phyloP scores from a whole-genome alignment of 805 yeast genomes.

The Candida ovalis region DNA sequence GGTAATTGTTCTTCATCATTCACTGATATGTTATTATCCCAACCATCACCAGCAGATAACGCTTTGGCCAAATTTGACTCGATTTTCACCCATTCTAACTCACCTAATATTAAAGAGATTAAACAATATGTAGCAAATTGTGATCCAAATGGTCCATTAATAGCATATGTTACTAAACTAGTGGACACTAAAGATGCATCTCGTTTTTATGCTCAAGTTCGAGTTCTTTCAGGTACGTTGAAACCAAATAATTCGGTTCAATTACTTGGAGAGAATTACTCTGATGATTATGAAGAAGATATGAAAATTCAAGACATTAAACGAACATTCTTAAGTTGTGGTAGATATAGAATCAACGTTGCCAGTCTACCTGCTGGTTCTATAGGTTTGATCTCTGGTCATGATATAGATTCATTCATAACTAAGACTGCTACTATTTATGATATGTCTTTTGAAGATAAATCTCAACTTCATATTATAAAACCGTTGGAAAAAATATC shows the following conservation, averaged over 20 bases:
- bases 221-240: conserved; percentile 61
- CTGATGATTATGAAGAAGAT: conserved; percentile 52
- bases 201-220: conserved; percentile 52
- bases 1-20: conserved; percentile 45
- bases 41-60: conserved; percentile 37
- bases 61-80: conserved; percentile 23
- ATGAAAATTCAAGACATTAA: conserved; percentile 37
- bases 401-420: conserved; percentile 45
- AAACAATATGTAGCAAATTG: conserved; percentile 26
- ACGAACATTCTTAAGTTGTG: conserved; percentile 55
- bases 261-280: conserved; percentile 53
- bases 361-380: conserved; percentile 57
- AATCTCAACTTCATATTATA: conserved; percentile 30
- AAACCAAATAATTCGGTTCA: conserved; percentile 42
- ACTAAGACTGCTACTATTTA: conserved; percentile 60
- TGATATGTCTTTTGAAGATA: conserved; percentile 22
- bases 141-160: conserved; percentile 38
- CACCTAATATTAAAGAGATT: conserved; percentile 14
- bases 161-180: conserved; percentile 57
- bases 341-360: conserved; percentile 61
- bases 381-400: conserved; percentile 64
- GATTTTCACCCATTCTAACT: conserved; percentile 25
- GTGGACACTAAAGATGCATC: conserved; percentile 51
- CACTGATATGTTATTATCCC: conserved; percentile 42
- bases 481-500: conserved; percentile 41